These are phyloP conservation scores for Candida sojae DNA, from an alignment of 1,139 yeast genomes.

Conservation along the genomic window DNA sequence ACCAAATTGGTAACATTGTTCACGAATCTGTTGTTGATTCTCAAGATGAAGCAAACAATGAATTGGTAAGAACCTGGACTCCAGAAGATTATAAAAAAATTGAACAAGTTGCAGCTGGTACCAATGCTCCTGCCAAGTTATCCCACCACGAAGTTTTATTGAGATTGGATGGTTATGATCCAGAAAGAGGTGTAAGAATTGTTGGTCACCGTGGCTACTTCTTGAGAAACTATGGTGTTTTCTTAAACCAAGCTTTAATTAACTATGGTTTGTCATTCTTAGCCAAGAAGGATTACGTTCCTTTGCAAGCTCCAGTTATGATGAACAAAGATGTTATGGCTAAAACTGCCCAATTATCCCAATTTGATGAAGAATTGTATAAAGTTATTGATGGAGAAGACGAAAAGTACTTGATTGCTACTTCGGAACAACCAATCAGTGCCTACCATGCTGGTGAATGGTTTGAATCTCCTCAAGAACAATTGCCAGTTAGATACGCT, in stretches of 20 bases:
- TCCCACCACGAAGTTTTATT: slow-evolving; percentile 95
- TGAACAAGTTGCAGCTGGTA: slow-evolving; percentile 67
- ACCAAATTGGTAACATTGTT: slow-evolving; percentile 89
- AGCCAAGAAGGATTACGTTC: slow-evolving; percentile 76
- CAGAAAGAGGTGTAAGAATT: slow-evolving; percentile 97
- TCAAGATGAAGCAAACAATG: slow-evolving; percentile 87
- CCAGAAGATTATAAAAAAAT: slow-evolving; percentile 62
- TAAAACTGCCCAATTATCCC: slow-evolving; percentile 96
- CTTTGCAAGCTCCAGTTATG: slow-evolving; percentile 99
- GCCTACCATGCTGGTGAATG: slow-evolving; percentile 98
- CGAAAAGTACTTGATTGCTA: slow-evolving; percentile 96
- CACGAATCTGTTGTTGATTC: slow-evolving; percentile 90
- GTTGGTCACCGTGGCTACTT: slow-evolving; percentile 99
- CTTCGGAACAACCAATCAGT: slow-evolving; percentile 98
- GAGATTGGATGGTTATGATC: slow-evolving; percentile 96
- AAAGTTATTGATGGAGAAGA: slow-evolving; percentile 97
- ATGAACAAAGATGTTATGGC: slow-evolving; percentile 99
- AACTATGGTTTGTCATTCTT: slow-evolving; percentile 91
- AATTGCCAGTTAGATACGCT: slow-evolving; percentile 92
- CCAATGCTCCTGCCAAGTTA: slow-evolving; percentile 74
- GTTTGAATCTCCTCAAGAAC: slow-evolving; percentile 98
- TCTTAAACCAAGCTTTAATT: slow-evolving; percentile 95
- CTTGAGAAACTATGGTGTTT: slow-evolving; percentile 92
- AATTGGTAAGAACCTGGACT: slow-evolving; percentile 82
- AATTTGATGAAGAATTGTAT: slow-evolving; percentile 96